Percentiles rank a stretch among this genome's conserved stretches.
These are phyloP conservation scores for Xylaria polymorpha DNA, from an alignment of 2,329 filamentous ascomycete genomes.

Conservation along the genomic window DNA sequence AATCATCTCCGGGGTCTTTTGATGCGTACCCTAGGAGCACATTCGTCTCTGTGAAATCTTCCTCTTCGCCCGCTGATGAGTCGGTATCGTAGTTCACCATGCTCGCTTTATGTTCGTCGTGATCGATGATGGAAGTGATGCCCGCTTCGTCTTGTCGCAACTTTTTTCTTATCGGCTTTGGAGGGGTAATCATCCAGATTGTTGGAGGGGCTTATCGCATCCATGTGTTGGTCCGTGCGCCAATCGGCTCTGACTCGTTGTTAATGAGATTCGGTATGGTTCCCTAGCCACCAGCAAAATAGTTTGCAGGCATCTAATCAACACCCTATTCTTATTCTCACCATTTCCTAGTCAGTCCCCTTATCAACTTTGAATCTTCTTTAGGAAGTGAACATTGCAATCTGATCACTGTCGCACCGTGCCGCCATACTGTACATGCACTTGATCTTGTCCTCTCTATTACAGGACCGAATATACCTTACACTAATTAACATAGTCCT, in stretches of 20 bases:
- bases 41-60: constrained; percentile 81
- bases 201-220: constrained; percentile 35
- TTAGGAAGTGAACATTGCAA: too few species aligned
- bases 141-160: constrained; percentile 20
- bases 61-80: constrained; percentile 76
- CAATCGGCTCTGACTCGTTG: neutral
- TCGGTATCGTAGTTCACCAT: constrained; percentile 80
- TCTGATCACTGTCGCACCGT: too few species aligned
- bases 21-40: constrained; percentile 92
- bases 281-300: too few species aligned
- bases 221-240: neutral
- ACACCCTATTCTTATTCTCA: too few species aligned
- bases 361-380: too few species aligned
- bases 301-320: too few species aligned
- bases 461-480: neutral
- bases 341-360: too few species aligned
- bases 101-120: neutral
- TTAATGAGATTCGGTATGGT: too few species aligned
- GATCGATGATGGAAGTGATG: neutral
- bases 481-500: too few species aligned
- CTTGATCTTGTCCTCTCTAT: neutral
- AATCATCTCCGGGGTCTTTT: constrained; percentile 81
- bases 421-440: too few species aligned
- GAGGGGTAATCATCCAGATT: constrained; percentile 30
- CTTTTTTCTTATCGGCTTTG: constrained; percentile 38